Evolutionary conservation across 2,329 filamentous ascomycete species (phyloP), one percentile per base, ranked within the genome.

Genomic region (Endothia cerciana): DNA sequence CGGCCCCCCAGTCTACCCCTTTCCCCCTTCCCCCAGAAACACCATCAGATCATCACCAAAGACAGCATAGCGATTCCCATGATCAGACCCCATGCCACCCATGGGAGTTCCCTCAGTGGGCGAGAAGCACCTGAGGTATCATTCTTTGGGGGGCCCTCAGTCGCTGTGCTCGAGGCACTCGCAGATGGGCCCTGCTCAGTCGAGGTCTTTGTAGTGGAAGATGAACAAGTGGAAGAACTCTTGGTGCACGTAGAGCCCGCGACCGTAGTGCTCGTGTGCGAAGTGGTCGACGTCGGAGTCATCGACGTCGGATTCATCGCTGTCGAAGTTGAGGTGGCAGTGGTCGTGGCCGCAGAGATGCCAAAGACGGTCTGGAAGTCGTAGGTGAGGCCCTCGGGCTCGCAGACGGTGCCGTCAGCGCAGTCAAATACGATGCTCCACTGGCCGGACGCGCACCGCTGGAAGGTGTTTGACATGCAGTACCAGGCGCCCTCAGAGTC

Each of bases 401-500:
- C 53, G 69, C 83, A 85, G n/a, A 71, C 71, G 2, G 83, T 85
- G 5, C 82, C 82, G 5, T 73, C 72, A 0, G 83, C 77, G 65
- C 78, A 79, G 45, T 77, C 66, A 73, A 83, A 76, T n/a, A 77
- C 76, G 0, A 67, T 73, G 68, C 78, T 82, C 83, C 83, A 86
- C 13, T 65, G 71, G 2, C 83, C 82, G 11, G 76, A 73, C 2
- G 80, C 81, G 70, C 83, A 86, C 36, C 83, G 79, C 73, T 86
- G 83, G 75, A 81, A 86, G 41, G 75, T 77, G 25, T 69, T 74
- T 0, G 76, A 77, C 75, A 85, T 80, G 75, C 84, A 86, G 73
- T 85, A 83, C 83, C 83, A 86, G 68, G 80, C 78, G n/a, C 83
- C 83, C 66, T 86, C 83, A 15, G 75, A 71, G 11, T 71, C 73